Evolutionary conservation across 1,139 yeast species (phyloP).

Genomic region (Blastobotrys aristatus): DNA sequence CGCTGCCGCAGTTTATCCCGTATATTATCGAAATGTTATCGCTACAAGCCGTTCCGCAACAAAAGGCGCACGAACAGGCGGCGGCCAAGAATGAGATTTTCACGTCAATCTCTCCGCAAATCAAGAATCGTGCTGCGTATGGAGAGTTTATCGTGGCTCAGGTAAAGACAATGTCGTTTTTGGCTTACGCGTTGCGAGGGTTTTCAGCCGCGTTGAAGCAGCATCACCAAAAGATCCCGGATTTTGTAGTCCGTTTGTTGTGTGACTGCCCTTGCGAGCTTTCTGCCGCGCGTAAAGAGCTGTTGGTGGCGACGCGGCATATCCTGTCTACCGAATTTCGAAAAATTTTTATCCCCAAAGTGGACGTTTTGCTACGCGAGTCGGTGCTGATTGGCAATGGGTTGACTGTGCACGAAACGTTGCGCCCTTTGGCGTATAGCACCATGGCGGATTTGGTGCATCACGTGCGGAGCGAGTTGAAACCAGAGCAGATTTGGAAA

Average conservation of each 20-base stretch:
- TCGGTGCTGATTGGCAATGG: constrained; percentile 89
- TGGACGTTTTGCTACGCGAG: constrained; percentile 80
- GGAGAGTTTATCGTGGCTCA: constrained; percentile 93
- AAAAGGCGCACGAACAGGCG: constrained; percentile 58
- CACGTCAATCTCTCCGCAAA: constrained; percentile 56
- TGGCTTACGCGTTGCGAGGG: constrained; percentile 90
- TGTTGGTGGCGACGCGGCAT: constrained; percentile 91
- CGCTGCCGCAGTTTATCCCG: constrained; percentile 76
- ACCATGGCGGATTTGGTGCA: constrained; percentile 96
- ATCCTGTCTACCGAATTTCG: constrained; percentile 86
- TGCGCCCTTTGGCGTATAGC: constrained; percentile 85
- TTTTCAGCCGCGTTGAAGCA: constrained; percentile 62
- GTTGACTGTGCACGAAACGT: constrained; percentile 80
- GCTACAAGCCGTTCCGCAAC: constrained; percentile 72
- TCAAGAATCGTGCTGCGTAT: constrained; percentile 71
- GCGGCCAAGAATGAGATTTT: constrained; percentile 50
- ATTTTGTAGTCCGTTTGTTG: constrained; percentile 72
- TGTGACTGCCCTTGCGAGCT: constrained; percentile 98
- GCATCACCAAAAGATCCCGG: constrained; percentile 73
- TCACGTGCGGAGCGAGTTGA: constrained; percentile 79
- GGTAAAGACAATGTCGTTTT: constrained; percentile 91
- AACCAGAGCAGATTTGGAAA: constrained; percentile 80
- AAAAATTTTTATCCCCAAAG: constrained; percentile 74
- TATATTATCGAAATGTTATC: constrained; percentile 70
- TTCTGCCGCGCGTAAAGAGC: constrained; percentile 86